These are phyloP conservation scores for Saccharomycopsis sp. DNA, from an alignment of 805 yeast genomes.

Conservation along the genomic window DNA sequence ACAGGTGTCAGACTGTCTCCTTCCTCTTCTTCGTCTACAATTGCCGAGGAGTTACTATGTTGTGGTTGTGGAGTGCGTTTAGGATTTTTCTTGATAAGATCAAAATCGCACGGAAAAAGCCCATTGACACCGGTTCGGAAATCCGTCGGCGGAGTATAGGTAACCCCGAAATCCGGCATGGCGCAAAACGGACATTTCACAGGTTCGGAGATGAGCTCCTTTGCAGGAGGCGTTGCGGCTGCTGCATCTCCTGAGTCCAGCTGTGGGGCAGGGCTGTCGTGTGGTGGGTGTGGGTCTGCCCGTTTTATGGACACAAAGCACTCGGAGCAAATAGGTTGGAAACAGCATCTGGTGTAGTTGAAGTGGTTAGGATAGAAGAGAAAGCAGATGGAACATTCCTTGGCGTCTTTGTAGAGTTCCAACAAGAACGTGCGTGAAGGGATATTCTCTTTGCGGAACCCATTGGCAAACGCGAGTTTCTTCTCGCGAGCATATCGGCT, in stretches of 20 bases:
- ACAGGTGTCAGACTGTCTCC: not conserved
- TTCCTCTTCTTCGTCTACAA: conserved; percentile 14
- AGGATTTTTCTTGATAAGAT: conserved; percentile 1
- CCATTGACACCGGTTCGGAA: conserved; percentile 55
- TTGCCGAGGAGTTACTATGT: conserved; percentile 1
- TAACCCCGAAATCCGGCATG: conserved; percentile 75
- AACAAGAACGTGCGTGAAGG: conserved; percentile 40
- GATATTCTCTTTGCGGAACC: conserved; percentile 32
- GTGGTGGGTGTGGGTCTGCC: conserved; percentile 89
- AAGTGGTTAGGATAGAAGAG: conserved; percentile 72
- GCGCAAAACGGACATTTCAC: conserved; percentile 95
- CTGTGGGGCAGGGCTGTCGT: conserved; percentile 46
- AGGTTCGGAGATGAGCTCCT: conserved; percentile 73
- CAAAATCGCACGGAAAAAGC: conserved; percentile 41
- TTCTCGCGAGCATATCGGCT: conserved; percentile 29
- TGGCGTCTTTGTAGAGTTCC: conserved; percentile 56
- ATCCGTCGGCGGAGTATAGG: conserved; percentile 57
- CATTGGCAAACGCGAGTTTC: conserved; percentile 24
- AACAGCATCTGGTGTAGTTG: conserved; percentile 81
- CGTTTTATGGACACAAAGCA: conserved; percentile 95
- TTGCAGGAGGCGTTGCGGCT: conserved; percentile 36
- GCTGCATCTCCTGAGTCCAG: conserved; percentile 23
- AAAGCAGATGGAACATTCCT: conserved; percentile 94
- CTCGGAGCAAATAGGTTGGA: conserved; percentile 90
- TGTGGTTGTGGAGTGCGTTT: not conserved